Conservation (phyloP, 1,284 basidiomycete species). For the Phylloboletellus chloephorus region DNA sequence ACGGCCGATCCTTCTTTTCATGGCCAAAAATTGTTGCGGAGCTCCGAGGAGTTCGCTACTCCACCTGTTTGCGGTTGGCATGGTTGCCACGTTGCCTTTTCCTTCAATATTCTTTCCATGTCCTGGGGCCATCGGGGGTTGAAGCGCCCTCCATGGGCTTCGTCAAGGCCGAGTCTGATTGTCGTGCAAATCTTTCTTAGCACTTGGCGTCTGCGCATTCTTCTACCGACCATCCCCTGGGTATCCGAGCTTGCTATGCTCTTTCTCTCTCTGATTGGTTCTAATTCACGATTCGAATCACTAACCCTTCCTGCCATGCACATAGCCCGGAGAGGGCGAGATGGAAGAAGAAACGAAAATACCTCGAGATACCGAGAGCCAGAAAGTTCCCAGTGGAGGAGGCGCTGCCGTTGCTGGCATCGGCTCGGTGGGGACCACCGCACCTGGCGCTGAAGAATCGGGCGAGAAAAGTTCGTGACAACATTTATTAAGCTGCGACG, state of each 20-base stretch:
- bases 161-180: not conserved
- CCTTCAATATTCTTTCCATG: not conserved
- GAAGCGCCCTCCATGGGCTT: not conserved
- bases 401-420: not conserved
- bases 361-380: not conserved
- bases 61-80: too few relatives aligned
- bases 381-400: not conserved
- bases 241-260: not conserved
- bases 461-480: constrained; percentile 13
- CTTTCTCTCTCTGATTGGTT: not conserved
- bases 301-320: constrained; percentile 11
- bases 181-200: not conserved
- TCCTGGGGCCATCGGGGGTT: not conserved
- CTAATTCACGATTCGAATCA: not conserved
- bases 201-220: not conserved
- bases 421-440: not conserved
- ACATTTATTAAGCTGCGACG: not conserved
- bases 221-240: not conserved
- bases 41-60: not conserved
- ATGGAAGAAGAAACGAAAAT: constrained; percentile 1
- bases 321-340: constrained; percentile 5
- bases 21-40: not conserved
- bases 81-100: too few relatives aligned
- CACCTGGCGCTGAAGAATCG: not conserved
- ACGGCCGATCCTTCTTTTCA: not conserved